Evolutionary conservation across 1,284 basidiomycete species (phyloP).

Genomic region (Volvariella surrecta): DNA sequence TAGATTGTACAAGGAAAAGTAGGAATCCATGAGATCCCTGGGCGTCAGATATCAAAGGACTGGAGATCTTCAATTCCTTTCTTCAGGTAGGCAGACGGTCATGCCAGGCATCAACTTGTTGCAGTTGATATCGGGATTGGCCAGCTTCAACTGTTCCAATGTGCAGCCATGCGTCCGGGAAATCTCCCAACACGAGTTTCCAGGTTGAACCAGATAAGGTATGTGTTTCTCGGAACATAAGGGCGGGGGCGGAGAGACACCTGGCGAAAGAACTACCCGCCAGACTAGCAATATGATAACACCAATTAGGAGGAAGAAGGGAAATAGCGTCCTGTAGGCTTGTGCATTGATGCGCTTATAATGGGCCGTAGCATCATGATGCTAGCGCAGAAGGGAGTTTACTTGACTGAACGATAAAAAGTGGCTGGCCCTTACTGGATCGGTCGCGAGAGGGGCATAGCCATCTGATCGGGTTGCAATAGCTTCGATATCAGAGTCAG

Average conservation of each 20-base stretch:
- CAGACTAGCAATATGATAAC: slow-evolving; percentile 58
- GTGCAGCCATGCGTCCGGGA: slow-evolving; percentile 40
- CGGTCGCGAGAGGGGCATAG: slow-evolving; percentile 6
- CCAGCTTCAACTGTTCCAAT: slow-evolving; percentile 42
- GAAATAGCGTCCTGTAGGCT: slow-evolving; percentile 58
- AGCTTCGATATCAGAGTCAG: background rate
- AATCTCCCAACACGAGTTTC: slow-evolving; percentile 68
- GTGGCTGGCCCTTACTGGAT: background rate
- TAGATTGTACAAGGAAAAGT: too few relatives aligned
- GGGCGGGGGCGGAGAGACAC: slow-evolving; percentile 23
- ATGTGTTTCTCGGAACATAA: slow-evolving; percentile 41
- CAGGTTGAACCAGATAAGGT: slow-evolving; percentile 43
- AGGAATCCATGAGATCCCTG: too few relatives aligned
- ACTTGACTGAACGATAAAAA: slow-evolving; percentile 1
- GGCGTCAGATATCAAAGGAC: too few relatives aligned
- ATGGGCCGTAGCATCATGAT: slow-evolving; percentile 21
- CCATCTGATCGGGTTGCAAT: background rate
- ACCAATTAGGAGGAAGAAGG: slow-evolving; percentile 65
- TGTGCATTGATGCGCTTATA: slow-evolving; percentile 24
- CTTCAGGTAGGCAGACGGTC: slow-evolving; percentile 45
- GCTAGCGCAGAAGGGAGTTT: slow-evolving; percentile 6
- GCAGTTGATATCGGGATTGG: slow-evolving; percentile 52
- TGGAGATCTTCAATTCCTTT: too few relatives aligned
- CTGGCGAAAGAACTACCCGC: slow-evolving; percentile 46
- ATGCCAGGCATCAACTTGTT: slow-evolving; percentile 49